Evolutionary conservation across 306 rosid genomes (phyloP), one percentile per base, ranked within the genome.

Genomic region (Cotoneaster glaucophyllus): DNA sequence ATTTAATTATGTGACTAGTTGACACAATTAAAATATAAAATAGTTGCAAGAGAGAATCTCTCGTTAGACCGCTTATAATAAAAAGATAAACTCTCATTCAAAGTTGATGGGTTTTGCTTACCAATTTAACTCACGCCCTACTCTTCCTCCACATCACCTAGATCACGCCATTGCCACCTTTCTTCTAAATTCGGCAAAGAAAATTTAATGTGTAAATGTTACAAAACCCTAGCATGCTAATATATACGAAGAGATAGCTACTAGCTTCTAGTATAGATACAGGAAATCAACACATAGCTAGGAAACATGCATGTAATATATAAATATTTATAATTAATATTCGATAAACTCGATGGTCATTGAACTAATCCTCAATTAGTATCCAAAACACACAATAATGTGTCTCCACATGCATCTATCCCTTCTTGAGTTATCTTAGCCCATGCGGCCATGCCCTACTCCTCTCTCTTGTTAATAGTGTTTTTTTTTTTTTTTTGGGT

Each of bases 381-480:
- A 17, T 64, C 26, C 48, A 29, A 29, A 29, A 61, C 6, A 22
- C 63, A 24, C 41, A 37, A 37, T 70, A 37, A 15, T 71, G 14
- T 24, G 67, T 72, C 76, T 58, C 1, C 67, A 24, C 56, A 24
- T 57, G 67, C 37, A 72, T 72, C 26, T 0, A 19, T 32, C 19
- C 25, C 48, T 37, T 70, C 44, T 52, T 70, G 31, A 18, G 8
- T 25, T 52, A 21, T 21, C 48, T 0, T 0, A 14, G 18, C 50
- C 69, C 69, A 63, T 75, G 48, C 74, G 59, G 31, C 62, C 73
- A 70, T 54, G 70, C 44, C 74, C 74, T 71, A 65, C 62, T 24
- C 6, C 41, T 74, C 31, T 31, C 26, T n/a, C 18, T 12, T 21
- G 18, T 15, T 48, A 31, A 24, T 74, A 34, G 9, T 34, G 6